Percentiles rank a stretch among this genome's conserved stretches.
These are phyloP conservation scores for Yamadazyma kanchanaburiensis DNA, from an alignment of 1,139 yeast species.

Conservation along the genomic window DNA sequence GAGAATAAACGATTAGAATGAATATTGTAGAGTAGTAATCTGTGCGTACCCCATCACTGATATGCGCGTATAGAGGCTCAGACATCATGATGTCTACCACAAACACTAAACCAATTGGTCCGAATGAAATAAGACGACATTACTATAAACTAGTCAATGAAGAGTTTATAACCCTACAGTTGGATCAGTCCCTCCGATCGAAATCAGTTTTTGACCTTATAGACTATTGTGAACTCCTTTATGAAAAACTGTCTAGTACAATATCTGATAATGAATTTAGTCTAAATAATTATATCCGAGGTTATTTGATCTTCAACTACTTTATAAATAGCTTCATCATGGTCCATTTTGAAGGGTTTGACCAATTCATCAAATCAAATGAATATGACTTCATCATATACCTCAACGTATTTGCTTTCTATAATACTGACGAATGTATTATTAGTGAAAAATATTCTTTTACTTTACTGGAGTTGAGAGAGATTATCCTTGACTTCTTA, in stretches of 20 bases:
- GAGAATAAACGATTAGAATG: too few relatives aligned
- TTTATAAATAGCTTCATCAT: slow-evolving; percentile 43
- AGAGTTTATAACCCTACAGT: slow-evolving; percentile 37
- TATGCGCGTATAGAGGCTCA: too few relatives aligned
- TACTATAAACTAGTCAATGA: slow-evolving; percentile 29
- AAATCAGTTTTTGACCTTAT: slow-evolving; percentile 43
- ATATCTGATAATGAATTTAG: slow-evolving; percentile 18
- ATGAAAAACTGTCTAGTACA: slow-evolving; percentile 23
- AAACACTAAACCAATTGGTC: slow-evolving; percentile 2
- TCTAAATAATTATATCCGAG: slow-evolving; percentile 29
- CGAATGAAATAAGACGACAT: slow-evolving; percentile 14
- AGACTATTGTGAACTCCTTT: slow-evolving; percentile 39
- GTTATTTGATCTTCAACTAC: slow-evolving; percentile 42
- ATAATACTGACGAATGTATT: slow-evolving; percentile 29
- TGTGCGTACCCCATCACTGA: too few relatives aligned
- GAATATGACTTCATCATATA: slow-evolving; percentile 44
- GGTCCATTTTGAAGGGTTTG: slow-evolving; percentile 45
- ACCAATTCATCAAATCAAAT: slow-evolving; percentile 34
- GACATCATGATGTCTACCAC: too few relatives aligned
- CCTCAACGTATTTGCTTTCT: slow-evolving; percentile 42
- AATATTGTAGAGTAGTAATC: too few relatives aligned
- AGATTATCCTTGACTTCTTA: slow-evolving; percentile 30
- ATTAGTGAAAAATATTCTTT: slow-evolving; percentile 19
- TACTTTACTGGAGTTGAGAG: slow-evolving; percentile 22
- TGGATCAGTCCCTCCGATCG: slow-evolving; percentile 24